Conservation (phyloP, 2,329 filamentous ascomycete species). For the Didymella sp. region DNA sequence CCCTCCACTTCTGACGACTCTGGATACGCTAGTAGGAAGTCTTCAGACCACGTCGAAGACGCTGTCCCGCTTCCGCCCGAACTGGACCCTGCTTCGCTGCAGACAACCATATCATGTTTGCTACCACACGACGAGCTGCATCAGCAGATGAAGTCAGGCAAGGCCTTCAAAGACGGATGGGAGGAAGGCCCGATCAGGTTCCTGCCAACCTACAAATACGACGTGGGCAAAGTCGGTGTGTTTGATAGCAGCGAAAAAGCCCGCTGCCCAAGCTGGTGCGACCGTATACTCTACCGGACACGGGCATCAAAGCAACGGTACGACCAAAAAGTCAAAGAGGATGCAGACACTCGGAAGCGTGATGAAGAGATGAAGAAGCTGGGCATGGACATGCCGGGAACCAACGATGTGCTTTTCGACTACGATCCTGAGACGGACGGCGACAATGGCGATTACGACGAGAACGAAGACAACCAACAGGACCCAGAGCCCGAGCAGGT, state of each 20-base stretch:
- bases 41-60: constrained; percentile 27
- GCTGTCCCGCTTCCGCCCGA: constrained; percentile 52
- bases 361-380: constrained; percentile 86
- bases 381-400: constrained; percentile 74
- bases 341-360: constrained; percentile 70
- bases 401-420: constrained; percentile 87
- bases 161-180: constrained; percentile 91
- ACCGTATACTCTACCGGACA: constrained; percentile 87
- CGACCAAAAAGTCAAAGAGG: constrained; percentile 68
- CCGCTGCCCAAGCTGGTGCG: constrained; percentile 93
- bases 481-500: constrained; percentile 58
- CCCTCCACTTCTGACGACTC: constrained; percentile 33
- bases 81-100: constrained; percentile 83
- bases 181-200: constrained; percentile 87
- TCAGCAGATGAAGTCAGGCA: constrained; percentile 74
- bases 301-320: constrained; percentile 72
- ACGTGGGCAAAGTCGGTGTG: constrained; percentile 86
- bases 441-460: constrained; percentile 53
- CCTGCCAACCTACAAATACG: constrained; percentile 96
- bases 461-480: constrained; percentile 41
- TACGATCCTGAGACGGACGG: constrained; percentile 86
- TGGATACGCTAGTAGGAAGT: constrained; percentile 24
- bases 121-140: constrained; percentile 88
- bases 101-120: constrained; percentile 85
- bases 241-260: constrained; percentile 97